Conservation (phyloP, 805 yeast genomes). For the Cyberlindnera misumaiensis region DNA sequence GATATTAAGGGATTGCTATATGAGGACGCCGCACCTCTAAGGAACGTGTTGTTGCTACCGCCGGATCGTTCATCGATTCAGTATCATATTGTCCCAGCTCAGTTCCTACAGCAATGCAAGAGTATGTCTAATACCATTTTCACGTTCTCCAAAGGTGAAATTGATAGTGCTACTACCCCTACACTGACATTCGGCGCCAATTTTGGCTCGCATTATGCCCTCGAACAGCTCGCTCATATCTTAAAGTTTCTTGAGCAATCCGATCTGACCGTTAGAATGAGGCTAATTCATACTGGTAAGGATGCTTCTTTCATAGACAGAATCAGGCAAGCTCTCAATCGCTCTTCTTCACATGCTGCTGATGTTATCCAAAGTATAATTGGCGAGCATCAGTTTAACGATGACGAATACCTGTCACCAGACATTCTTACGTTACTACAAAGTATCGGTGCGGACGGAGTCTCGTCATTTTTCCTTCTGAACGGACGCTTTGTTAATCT, state of each 20-base stretch:
- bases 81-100: constrained; percentile 14
- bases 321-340: constrained; percentile 12
- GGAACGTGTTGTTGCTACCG: constrained; percentile 50
- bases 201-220: constrained; percentile 31
- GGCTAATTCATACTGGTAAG: constrained; percentile 27
- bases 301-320: constrained; percentile 15
- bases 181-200: constrained; percentile 56
- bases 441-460: constrained; percentile 26
- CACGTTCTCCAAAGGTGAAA: constrained; percentile 14
- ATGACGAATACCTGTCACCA: constrained; percentile 1
- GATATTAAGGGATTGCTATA: constrained; percentile 35
- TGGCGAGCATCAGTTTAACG: constrained; percentile 10
- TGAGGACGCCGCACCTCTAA: constrained; percentile 31
- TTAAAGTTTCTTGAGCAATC: constrained; percentile 22
- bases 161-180: constrained; percentile 12
- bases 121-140: constrained; percentile 13
- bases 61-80: constrained; percentile 28
- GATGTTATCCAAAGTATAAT: constrained; percentile 10
- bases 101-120: not conserved
- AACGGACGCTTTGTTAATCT: constrained; percentile 49
- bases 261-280: constrained; percentile 30
- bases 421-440: constrained; percentile 21
- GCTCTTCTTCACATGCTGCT: constrained; percentile 12
- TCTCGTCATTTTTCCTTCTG: constrained; percentile 34
- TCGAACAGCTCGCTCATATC: constrained; percentile 38